Base-by-base conservation (phyloP, 495 filamentous ascomycete species). In the Hyaloscypha hepaticicola region DNA sequence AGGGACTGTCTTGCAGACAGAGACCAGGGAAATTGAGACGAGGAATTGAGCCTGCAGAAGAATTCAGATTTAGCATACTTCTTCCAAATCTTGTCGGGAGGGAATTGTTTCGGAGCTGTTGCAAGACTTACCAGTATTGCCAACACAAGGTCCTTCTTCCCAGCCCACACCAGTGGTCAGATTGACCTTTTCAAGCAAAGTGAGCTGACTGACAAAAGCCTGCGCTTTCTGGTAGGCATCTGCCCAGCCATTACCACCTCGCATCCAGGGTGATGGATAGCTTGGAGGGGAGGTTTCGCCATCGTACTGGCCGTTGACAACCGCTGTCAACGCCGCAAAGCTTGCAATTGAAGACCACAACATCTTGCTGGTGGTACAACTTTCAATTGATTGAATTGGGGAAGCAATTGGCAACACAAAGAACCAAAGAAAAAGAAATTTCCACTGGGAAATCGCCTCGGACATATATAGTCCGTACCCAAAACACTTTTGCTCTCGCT, bases 151-250 rank as follows among this genome's bases (percentile, higher is more conserved):
- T 52, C 55, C 65, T n/a, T 64, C 68, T 27, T 76, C 82, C 76
- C 71, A 91, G 80, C 92, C 92, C 66, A 88, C 81, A 74, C 93
- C 93, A 11, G 91, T 96, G 1, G 93, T 96, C 64, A 97, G 70
- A 70, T 97, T 97, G 73, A 96, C 90, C 80, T 97, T 97, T 79
- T 97, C 93, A 12, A 88, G 76, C 63, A 97, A 76, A 0, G 92
- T 97, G 73, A 97, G 77, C 76, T 91, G 85, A 7, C 87, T 88
- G 41, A 97, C 93, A 65, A 96, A 94, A 0, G 78, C 82, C 65
- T 84, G 84, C 5, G 93, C 93, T 69, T 91, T 88, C 34, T 73
- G 75, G 72, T 96, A 93, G 12, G 92, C 91, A 5, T 88, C 87
- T 45, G 84, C 80, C 93, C 93, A 96, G 34, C 86, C 88, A 51